Conservation (phyloP, 2,329 filamentous ascomycete species). For the Fusarium sp. region DNA sequence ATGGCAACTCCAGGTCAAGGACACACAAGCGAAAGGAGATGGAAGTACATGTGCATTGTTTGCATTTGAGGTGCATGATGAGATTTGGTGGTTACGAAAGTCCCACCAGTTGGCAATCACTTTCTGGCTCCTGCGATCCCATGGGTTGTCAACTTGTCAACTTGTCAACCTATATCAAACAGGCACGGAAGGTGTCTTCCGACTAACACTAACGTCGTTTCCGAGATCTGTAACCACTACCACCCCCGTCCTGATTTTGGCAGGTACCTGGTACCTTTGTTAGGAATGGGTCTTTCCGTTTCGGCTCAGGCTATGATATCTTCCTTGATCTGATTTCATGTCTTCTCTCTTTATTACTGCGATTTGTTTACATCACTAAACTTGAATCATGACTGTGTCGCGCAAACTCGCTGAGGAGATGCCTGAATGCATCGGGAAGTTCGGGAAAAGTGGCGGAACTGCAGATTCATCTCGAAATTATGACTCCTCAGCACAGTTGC, state of each 20-base stretch:
- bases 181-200: neutral
- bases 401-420: slow-evolving; percentile 9
- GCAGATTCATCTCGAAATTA: neutral
- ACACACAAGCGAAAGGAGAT: neutral
- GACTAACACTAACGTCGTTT: neutral
- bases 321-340: neutral
- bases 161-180: neutral
- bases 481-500: neutral
- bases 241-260: neutral
- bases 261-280: neutral
- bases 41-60: neutral
- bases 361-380: neutral
- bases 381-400: neutral
- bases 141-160: no score
- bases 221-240: neutral
- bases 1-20: neutral
- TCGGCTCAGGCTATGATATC: neutral
- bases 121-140: neutral
- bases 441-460: neutral
- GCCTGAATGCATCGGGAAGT: slow-evolving; percentile 11
- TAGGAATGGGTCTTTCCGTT: neutral
- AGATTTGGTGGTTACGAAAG: neutral
- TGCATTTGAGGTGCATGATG: neutral
- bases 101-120: neutral
- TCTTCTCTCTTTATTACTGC: neutral